A percentile compares a stretch with the other conserved stretches of the same genome.
These are phyloP conservation scores for Logfia minima DNA, from an alignment of 129 eudicot species.

Conservation along the genomic window DNA sequence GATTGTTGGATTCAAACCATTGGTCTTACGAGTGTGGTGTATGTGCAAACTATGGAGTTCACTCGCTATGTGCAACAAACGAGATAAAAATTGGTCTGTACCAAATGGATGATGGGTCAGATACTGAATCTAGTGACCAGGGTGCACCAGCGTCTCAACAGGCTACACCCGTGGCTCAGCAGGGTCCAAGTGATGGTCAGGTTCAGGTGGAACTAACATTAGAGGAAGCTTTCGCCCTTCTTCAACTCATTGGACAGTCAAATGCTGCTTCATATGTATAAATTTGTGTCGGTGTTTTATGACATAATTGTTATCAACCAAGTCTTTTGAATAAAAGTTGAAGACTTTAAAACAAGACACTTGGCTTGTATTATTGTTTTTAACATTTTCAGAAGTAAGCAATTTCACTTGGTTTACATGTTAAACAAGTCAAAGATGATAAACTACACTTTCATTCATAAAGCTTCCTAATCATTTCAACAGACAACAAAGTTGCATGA, in stretches of 20 bases:
- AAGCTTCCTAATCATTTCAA: no score
- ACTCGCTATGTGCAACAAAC: constrained; percentile 55
- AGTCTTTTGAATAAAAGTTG: background rate
- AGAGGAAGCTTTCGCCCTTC: constrained; percentile 39
- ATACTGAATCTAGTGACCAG: background rate
- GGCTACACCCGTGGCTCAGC: constrained; percentile 21
- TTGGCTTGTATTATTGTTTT: background rate
- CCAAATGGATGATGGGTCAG: constrained; percentile 40
- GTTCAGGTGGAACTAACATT: constrained; percentile 36
- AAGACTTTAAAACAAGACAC: no score
- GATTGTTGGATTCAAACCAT: constrained; percentile 34
- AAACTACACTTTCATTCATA: no score
- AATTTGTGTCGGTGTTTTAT: constrained; percentile 8
- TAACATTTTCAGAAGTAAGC: background rate
- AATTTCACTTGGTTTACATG: background rate
- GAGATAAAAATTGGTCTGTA: constrained; percentile 53
- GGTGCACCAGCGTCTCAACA: constrained; percentile 17
- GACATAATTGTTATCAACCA: background rate
- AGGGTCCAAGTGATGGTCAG: constrained; percentile 27
- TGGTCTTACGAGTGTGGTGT: constrained; percentile 51
- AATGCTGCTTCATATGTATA: constrained; percentile 30
- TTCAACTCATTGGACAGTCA: constrained; percentile 36
- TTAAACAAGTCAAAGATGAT: background rate
- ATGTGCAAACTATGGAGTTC: constrained; percentile 47
- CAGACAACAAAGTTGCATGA: background rate